A percentile compares a stretch with the other conserved stretches of the same genome.
Conservation (phyloP, 202 grass and related monocot genomes). For the Schoenoplectus triqueter region DNA sequence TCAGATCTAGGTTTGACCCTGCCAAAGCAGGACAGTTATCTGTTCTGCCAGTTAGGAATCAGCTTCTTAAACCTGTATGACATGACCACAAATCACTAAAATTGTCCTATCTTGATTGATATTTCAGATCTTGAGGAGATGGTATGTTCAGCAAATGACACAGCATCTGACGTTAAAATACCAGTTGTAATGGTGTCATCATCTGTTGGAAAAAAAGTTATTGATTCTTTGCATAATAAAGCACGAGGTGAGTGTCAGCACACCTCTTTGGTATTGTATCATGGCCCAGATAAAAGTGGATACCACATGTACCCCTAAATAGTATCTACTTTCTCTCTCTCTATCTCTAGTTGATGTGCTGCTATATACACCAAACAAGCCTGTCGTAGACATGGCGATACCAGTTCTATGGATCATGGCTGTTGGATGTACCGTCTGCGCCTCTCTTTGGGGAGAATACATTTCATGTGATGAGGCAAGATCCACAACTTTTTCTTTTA, state of each 20-base stretch:
- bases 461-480: slow-evolving; percentile 65
- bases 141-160: slow-evolving; percentile 73
- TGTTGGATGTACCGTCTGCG: slow-evolving; percentile 63
- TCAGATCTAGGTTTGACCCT: not conserved
- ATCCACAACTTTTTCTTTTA: slow-evolving; percentile 11
- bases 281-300: not conserved
- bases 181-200: slow-evolving; percentile 70
- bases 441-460: slow-evolving; percentile 66
- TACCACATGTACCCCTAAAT: not conserved
- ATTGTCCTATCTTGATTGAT: not conserved
- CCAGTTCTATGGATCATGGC: slow-evolving; percentile 88
- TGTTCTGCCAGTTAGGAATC: not conserved
- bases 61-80: not conserved
- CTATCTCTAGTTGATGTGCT: slow-evolving; percentile 61
- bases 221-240: slow-evolving; percentile 33
- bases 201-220: slow-evolving; percentile 52
- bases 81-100: not conserved
- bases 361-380: slow-evolving; percentile 66
- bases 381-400: slow-evolving; percentile 62
- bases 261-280: not conserved
- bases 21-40: not conserved
- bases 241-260: slow-evolving; percentile 40
- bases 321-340: not conserved
- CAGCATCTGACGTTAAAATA: slow-evolving; percentile 57
- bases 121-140: slow-evolving; percentile 73